Evolutionary conservation across 805 yeast genomes (phyloP).

Genomic region (Candida golubevii): DNA sequence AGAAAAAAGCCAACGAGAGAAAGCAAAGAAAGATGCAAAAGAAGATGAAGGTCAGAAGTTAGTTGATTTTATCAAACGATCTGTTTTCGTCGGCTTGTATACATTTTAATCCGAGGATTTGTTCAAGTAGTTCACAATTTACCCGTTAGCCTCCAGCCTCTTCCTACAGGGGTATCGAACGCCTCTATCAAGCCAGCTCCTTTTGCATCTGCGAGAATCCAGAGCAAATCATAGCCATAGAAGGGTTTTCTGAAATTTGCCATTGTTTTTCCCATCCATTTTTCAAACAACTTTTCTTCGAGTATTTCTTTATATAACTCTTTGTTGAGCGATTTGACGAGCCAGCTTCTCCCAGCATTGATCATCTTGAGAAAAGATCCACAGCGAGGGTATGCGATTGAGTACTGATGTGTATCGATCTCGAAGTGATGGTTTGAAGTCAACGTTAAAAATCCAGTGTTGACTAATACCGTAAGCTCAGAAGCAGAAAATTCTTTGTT

Average conservation of each 20-base stretch:
- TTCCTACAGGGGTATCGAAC: conserved; percentile 50
- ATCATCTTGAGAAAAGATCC: conserved; percentile 46
- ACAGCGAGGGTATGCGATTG: conserved; percentile 46
- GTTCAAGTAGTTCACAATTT: conserved; percentile 21
- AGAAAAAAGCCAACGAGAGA: conserved; percentile 75
- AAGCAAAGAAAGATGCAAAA: conserved; percentile 70
- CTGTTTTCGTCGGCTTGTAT: too few relatives aligned
- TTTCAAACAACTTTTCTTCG: conserved; percentile 38
- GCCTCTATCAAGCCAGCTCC: conserved; percentile 53
- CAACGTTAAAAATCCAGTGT: conserved; percentile 41
- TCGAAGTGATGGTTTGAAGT: conserved; percentile 42
- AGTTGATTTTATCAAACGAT: conserved; percentile 1
- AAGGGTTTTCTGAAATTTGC: conserved; percentile 43
- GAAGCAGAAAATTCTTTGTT: conserved; percentile 22
- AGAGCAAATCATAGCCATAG: conserved; percentile 46
- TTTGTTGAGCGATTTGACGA: conserved; percentile 36
- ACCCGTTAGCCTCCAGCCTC: conserved; percentile 57
- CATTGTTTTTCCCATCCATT: conserved; percentile 43
- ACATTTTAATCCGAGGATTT: not conserved
- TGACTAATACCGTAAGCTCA: conserved; percentile 31
- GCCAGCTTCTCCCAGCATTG: conserved; percentile 41
- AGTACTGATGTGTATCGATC: conserved; percentile 36
- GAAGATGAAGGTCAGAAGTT: conserved; percentile 49
- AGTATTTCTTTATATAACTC: conserved; percentile 40
- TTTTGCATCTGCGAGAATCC: conserved; percentile 48